Percentiles rank a stretch among this genome's conserved stretches.
These are phyloP conservation scores for Fremontodendron californicum DNA, from an alignment of 345 rosid species.

Conservation along the genomic window DNA sequence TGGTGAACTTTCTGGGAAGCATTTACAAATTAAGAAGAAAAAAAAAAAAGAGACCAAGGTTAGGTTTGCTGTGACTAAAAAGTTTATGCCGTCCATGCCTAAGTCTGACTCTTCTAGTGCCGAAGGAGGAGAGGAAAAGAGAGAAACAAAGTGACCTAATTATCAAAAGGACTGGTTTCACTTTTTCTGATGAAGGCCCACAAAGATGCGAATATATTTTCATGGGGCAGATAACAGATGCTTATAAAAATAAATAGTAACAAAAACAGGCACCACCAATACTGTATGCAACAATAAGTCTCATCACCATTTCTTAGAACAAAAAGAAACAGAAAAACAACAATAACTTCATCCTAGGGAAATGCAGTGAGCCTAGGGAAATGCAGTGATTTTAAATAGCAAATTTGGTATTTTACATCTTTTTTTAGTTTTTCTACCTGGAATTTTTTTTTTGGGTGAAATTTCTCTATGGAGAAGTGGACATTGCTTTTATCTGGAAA, in stretches of 20 bases:
- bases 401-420: background rate
- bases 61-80: constrained; percentile 9
- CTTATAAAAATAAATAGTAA: background rate
- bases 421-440: background rate
- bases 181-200: background rate
- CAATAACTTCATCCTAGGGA: background rate
- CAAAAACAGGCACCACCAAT: background rate
- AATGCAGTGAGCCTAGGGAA: no score
- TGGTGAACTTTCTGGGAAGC: background rate
- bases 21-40: background rate
- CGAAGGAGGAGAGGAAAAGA: background rate
- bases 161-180: background rate
- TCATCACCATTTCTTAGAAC: background rate
- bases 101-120: constrained; percentile 4
- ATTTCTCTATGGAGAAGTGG: background rate
- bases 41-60: background rate
- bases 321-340: no score
- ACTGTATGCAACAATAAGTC: background rate
- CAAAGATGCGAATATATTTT: background rate
- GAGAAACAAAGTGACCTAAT: background rate
- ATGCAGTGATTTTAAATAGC: background rate
- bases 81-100: background rate
- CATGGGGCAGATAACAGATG: background rate
- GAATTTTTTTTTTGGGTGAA: background rate
- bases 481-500: background rate